Base-by-base conservation (phyloP, 208 protist species). In the Trypanosoma avium region DNA sequence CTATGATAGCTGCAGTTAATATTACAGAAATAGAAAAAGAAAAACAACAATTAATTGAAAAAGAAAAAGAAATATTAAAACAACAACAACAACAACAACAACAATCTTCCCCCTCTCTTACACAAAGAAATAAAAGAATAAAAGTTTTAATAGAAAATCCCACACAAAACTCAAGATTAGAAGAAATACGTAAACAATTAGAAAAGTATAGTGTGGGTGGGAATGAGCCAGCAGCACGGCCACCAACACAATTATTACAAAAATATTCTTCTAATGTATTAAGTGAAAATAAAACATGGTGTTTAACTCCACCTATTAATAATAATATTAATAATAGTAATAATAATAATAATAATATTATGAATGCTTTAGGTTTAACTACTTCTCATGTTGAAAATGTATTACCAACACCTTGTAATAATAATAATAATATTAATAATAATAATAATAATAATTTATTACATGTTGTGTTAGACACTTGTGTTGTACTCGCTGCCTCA, bases 381-480 rank as follows among this genome's bases (percentile, higher is more conserved):
- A 12, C n/a, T n/a, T n/a, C n/a, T n/a, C n/a, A n/a, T n/a, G n/a
- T n/a, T n/a, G n/a, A n/a, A n/a, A n/a, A n/a, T n/a, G n/a, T n/a
- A n/a, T n/a, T n/a, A n/a, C n/a, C n/a, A n/a, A n/a, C n/a, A n/a
- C 10, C 27, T 49, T 40, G 33, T 38, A 38, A 5, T 38, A 10
- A 10, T 38, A 38, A 10, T 5, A 38, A 10, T 38, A 13, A 10
- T 17, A 30, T 5, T 30, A 52, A 52, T 13, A 26, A 10, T 10
- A 30, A 38, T 10, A 38, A 10, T 38, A 21, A 36, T n/a, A n/a
- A n/a, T 13, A 7, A 48, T 2, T 9, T 36, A 10, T 19, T 63
- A 36, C 76, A 73, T 59, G 19, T 92, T 22, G 86, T 95, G 10
- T 85, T 95, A 26, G 89, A 95, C 70, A 95, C 89, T 9, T 84